A percentile compares a stretch with the other conserved stretches of the same genome.
phyloP scores from a whole-genome alignment of 768 basidiomycete genomes.

The Leccinum longicurvipes region DNA sequence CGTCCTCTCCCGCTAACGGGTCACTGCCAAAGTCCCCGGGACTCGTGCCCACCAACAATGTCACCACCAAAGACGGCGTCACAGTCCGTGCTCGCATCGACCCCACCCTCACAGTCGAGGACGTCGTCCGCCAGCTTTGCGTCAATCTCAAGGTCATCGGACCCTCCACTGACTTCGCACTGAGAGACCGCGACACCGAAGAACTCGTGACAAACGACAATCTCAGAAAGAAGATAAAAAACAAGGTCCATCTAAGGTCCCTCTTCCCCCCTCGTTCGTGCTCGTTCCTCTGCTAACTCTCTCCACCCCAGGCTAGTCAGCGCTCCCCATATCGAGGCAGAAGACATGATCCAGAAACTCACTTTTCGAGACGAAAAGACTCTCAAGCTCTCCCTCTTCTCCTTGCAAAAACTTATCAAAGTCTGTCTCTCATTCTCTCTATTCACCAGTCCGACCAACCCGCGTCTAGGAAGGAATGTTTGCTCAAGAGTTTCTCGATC shows the following conservation, averaged over 20 bases:
- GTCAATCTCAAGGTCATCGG: constrained; percentile 77
- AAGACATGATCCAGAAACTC: constrained; percentile 72
- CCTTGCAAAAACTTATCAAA: constrained; percentile 75
- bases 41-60: constrained; percentile 80
- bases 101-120: constrained; percentile 76
- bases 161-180: constrained; percentile 64
- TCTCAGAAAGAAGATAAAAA: constrained; percentile 74
- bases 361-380: constrained; percentile 53
- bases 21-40: constrained; percentile 38
- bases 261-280: constrained; percentile 17
- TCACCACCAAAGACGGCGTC: constrained; percentile 70
- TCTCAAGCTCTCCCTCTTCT: constrained; percentile 68
- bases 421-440: constrained; percentile 37
- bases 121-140: constrained; percentile 82
- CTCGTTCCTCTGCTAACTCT: neutral
- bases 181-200: constrained; percentile 74
- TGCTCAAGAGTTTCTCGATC: constrained; percentile 69
- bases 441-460: neutral
- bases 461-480: constrained; percentile 74
- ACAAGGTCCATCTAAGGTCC: constrained; percentile 75
- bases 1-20: constrained; percentile 32
- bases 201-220: constrained; percentile 88
- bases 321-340: constrained; percentile 75
- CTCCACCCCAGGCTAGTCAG: constrained; percentile 60
- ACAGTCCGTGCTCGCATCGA: constrained; percentile 84